These are phyloP conservation scores for Leccinellum rugosiceps DNA, from an alignment of 768 basidiomycete species.

Conservation along the genomic window DNA sequence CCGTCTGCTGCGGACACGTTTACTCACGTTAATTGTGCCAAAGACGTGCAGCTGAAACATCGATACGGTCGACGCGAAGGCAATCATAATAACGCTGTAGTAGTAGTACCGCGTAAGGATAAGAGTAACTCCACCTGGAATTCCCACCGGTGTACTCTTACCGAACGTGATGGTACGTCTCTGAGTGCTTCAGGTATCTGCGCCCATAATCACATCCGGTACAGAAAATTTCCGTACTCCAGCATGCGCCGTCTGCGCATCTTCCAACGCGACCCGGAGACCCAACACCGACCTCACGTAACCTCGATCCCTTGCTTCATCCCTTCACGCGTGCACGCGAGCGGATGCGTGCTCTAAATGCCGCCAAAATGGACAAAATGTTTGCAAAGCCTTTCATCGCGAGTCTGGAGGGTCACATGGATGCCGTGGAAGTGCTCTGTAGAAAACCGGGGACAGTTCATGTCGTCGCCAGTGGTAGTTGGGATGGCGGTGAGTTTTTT, in stretches of 20 bases:
- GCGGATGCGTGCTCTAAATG: conserved; percentile 90
- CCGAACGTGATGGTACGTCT: conserved; percentile 14
- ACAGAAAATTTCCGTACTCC: conserved; percentile 84
- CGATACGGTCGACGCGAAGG: not conserved
- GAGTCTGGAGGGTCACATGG: conserved; percentile 86
- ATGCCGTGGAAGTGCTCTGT: conserved; percentile 86
- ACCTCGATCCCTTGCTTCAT: conserved; percentile 93
- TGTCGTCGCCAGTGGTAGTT: conserved; percentile 86
- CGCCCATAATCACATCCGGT: conserved; percentile 2
- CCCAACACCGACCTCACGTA: conserved; percentile 84
- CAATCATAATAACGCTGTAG: not conserved
- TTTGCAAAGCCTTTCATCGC: conserved; percentile 97
- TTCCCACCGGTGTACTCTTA: conserved; percentile 9
- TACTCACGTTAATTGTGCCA: not conserved
- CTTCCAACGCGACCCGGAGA: conserved; percentile 75
- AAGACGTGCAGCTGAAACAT: not conserved
- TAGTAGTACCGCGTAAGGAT: not conserved
- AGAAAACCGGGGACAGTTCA: conserved; percentile 71
- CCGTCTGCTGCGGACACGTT: not conserved
- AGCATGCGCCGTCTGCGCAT: conserved; percentile 76
- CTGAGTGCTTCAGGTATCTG: not conserved
- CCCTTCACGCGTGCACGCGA: conserved; percentile 92
- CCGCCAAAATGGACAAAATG: conserved; percentile 94
- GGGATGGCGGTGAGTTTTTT: conserved; percentile 81
- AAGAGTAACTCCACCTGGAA: not conserved